These are phyloP conservation scores for Citrus sinensis DNA, from an alignment of 345 rosid genomes.

Conservation along the genomic window DNA sequence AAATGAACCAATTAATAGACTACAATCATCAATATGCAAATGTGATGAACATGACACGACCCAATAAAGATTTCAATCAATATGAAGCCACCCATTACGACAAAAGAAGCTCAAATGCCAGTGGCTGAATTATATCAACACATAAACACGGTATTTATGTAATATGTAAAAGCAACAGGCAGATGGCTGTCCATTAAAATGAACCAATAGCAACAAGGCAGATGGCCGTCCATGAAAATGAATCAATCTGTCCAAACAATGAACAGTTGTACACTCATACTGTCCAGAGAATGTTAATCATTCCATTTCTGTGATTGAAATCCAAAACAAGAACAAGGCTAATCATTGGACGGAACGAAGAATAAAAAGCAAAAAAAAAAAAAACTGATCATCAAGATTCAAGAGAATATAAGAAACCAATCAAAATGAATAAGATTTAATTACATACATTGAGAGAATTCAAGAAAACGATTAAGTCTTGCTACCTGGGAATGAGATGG, in stretches of 20 bases:
- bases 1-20: no score
- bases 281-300: background rate
- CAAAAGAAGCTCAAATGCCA: constrained; percentile 1
- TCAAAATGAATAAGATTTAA: background rate
- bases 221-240: background rate
- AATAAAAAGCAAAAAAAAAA: background rate
- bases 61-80: background rate
- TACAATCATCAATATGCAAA: background rate
- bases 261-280: background rate
- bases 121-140: background rate
- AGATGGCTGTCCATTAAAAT: background rate
- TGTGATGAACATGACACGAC: background rate
- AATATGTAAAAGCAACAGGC: background rate
- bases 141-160: background rate
- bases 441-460: background rate
- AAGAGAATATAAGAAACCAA: background rate
- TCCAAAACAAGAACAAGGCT: background rate
- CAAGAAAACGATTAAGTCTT: background rate
- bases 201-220: background rate
- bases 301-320: background rate
- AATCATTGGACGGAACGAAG: background rate
- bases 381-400: background rate
- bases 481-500: background rate
- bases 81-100: background rate
- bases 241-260: background rate